A percentile compares a stretch with the other conserved stretches of the same genome.
Conservation (phyloP, 2,329 filamentous ascomycete genomes). For the Ustilaginoidea virens region DNA sequence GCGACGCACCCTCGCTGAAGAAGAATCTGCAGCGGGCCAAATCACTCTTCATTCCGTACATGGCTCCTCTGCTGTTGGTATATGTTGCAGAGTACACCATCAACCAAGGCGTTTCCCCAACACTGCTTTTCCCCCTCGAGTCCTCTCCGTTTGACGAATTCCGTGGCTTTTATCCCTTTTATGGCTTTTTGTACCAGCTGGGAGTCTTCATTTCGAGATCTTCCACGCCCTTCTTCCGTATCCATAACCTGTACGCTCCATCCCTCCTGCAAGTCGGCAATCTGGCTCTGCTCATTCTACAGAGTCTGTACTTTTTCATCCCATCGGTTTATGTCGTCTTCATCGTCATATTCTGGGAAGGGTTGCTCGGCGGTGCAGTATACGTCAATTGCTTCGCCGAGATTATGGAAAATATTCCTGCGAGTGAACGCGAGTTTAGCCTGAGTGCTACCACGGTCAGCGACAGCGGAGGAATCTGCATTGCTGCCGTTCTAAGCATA, state of each 20-base stretch:
- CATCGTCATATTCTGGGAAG: constrained; percentile 81
- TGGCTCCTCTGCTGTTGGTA: constrained; percentile 82
- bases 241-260: constrained; percentile 68
- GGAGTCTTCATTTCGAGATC: constrained; percentile 92
- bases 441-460: constrained; percentile 81
- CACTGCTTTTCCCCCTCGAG: constrained; percentile 68
- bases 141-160: constrained; percentile 65
- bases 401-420: constrained; percentile 69
- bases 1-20: constrained; percentile 18
- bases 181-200: constrained; percentile 85
- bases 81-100: constrained; percentile 96
- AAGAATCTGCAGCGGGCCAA: constrained; percentile 50
- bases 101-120: constrained; percentile 87
- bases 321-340: constrained; percentile 82
- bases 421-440: constrained; percentile 77
- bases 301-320: constrained; percentile 68
- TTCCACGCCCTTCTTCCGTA: constrained; percentile 71
- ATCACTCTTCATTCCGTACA: constrained; percentile 60
- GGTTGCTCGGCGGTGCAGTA: constrained; percentile 74
- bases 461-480: constrained; percentile 79
- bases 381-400: constrained; percentile 95
- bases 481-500: constrained; percentile 76
- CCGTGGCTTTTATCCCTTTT: constrained; percentile 86
- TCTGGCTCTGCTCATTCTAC: constrained; percentile 53
- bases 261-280: constrained; percentile 73